Base-by-base conservation (phyloP, 1,284 basidiomycete species). In the Cryptococcus sp. region DNA sequence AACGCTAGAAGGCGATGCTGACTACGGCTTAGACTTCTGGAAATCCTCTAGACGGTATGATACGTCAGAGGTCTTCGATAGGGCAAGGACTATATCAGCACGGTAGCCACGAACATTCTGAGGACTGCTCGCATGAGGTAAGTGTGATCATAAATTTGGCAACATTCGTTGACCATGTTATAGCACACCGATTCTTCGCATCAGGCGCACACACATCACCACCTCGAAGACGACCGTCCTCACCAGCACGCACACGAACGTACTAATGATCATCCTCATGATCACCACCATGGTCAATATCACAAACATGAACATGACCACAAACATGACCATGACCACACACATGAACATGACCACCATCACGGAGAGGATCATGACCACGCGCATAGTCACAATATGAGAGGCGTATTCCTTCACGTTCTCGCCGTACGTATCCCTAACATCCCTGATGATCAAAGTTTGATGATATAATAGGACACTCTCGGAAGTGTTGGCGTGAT, bases 311-410 rank as follows among this genome's bases (percentile, higher is more conserved):
- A 69, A 46, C 59, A 72, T 76, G 83, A 86, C 62, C 80, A 81
- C 59, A 23, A 30, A n/a, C 44, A 46, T 23, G 44, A 31, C 44
- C 83, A 85, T 62, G 74, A 71, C 49, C 62, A 66, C 37, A 61
- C 58, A 30, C 71, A 77, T 48, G 66, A 61, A 14, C 70, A 78
- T 50, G 63, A 74, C 23, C 80, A 84, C 53, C 78, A 80, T 30
- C 84, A 89, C 67, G 87, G 87, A 13, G 60, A 72, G 44, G 59
- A 56, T 6, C 65, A 70, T 43, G 56, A 59, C 42, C 70, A 73
- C 74, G 86, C 88, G 0, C 91, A 95, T 68, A 92, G 89, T 73
- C 92, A 98, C 76, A 98, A 98, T 73, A 99, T 99, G 96, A 88
- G 93, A 48, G 96, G 96, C n/a, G 93, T 98, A 11, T 98, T 98